These are phyloP conservation scores for Angomonas ambiguus DNA, from an alignment of 208 protist genomes.

Conservation along the genomic window DNA sequence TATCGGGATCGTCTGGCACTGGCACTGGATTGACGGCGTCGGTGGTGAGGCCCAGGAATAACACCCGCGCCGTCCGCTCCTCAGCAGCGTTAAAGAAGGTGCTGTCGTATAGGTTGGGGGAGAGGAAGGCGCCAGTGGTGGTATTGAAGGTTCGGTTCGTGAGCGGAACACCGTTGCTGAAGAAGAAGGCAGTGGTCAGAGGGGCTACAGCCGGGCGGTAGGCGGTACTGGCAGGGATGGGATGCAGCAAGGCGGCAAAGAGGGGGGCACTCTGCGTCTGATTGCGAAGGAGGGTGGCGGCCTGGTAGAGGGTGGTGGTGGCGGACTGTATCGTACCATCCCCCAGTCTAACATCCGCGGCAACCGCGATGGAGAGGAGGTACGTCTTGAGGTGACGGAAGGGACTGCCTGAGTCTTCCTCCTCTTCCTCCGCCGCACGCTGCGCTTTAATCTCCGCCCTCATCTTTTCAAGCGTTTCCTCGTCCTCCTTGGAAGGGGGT, in stretches of 20 bases:
- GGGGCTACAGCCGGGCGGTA: slow-evolving; percentile 16
- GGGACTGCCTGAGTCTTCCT: background rate
- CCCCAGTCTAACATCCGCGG: slow-evolving; percentile 20
- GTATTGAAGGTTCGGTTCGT: slow-evolving; percentile 18
- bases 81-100: slow-evolving; percentile 4
- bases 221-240: background rate
- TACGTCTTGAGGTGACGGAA: slow-evolving; percentile 26
- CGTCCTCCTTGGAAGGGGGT: background rate
- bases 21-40: slow-evolving; percentile 17
- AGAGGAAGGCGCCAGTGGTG: background rate
- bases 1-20: slow-evolving; percentile 31
- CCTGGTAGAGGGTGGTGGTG: slow-evolving; percentile 42
- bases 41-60: slow-evolving; percentile 43
- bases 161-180: slow-evolving; percentile 47
- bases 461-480: background rate
- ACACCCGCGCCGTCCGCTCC: slow-evolving; percentile 15
- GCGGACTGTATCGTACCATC: slow-evolving; percentile 19
- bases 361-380: slow-evolving; percentile 32
- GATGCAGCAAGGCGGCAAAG: slow-evolving; percentile 23
- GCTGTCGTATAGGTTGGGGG: background rate
- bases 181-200: slow-evolving; percentile 48
- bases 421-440: background rate
- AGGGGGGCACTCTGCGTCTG: slow-evolving; percentile 26
- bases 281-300: slow-evolving; percentile 24
- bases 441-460: background rate